phyloP scores from a whole-genome alignment of 768 basidiomycete genomes.

The Hygrocybe punicea region DNA sequence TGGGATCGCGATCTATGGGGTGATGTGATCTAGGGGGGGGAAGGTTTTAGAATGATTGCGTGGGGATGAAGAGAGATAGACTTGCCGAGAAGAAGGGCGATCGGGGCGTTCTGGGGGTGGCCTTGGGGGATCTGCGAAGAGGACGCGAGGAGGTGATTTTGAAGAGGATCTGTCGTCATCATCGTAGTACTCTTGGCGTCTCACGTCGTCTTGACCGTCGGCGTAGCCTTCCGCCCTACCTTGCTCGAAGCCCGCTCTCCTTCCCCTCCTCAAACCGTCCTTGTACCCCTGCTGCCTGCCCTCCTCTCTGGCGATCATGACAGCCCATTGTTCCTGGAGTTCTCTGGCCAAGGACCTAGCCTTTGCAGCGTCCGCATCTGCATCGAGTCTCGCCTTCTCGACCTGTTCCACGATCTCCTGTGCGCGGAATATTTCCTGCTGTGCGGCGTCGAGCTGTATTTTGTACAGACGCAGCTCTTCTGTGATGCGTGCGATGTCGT shows the following conservation, averaged over 20 bases:
- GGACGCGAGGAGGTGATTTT: conserved; percentile 1
- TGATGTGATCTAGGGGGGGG: not conserved
- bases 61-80: not conserved
- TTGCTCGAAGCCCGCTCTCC: conserved; percentile 14
- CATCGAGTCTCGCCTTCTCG: conserved; percentile 47
- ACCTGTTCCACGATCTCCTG: conserved; percentile 50
- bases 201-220: conserved; percentile 22
- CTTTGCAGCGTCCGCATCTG: conserved; percentile 45
- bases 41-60: too few species aligned
- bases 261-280: conserved; percentile 41
- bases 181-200: conserved; percentile 2
- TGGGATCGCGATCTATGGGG: conserved; percentile 4
- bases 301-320: conserved; percentile 52
- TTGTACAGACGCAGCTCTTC: conserved; percentile 58
- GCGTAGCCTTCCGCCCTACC: conserved; percentile 11
- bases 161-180: conserved; percentile 9
- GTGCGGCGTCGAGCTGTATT: conserved; percentile 54
- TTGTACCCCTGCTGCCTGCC: conserved; percentile 51
- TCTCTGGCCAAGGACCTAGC: conserved; percentile 46
- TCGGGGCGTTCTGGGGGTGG: conserved; percentile 1
- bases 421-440: conserved; percentile 55
- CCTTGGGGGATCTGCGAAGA: conserved; percentile 3
- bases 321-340: conserved; percentile 44
- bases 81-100: not conserved
- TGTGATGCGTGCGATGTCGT: not conserved